Evolutionary conservation across 2,329 filamentous ascomycete species (phyloP).

Genomic region (Diaporthe eres): DNA sequence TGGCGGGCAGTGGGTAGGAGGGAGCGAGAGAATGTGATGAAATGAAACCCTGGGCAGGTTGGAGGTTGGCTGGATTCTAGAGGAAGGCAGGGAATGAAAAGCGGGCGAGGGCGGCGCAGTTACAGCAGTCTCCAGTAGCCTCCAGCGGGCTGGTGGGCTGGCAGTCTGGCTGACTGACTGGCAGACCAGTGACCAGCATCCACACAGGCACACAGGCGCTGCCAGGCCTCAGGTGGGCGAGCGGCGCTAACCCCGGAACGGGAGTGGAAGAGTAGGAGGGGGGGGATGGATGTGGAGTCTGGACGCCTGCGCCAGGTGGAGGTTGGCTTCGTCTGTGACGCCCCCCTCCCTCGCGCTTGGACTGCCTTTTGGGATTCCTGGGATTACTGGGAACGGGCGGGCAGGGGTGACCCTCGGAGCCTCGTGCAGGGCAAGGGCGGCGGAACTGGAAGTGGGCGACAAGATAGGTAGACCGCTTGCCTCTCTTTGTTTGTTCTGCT

Average conservation of each 20-base stretch:
- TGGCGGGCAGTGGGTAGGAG: not conserved
- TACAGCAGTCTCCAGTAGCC: conserved; percentile 15
- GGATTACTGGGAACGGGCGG: not conserved
- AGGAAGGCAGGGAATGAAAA: conserved; percentile 31
- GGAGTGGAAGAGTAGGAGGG: not conserved
- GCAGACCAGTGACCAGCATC: not conserved
- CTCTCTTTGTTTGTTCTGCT: conserved; percentile 8
- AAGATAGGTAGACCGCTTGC: not conserved
- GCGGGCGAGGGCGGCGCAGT: conserved; percentile 31
- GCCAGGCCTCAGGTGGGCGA: not conserved
- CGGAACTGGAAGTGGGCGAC: not conserved
- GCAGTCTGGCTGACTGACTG: conserved; percentile 7
- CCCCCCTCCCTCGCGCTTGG: conserved; percentile 30
- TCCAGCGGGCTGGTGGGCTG: not conserved
- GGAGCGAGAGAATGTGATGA: conserved; percentile 21
- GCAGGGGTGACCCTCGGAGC: conserved; percentile 28
- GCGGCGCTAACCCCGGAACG: conserved; percentile 19
- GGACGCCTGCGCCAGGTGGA: conserved; percentile 6
- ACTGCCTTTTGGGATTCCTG: conserved; percentile 11
- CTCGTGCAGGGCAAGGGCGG: not conserved
- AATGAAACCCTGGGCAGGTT: conserved; percentile 25
- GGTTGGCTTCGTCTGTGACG: conserved; percentile 31
- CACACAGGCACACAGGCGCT: not conserved
- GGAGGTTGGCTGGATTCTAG: conserved; percentile 30
- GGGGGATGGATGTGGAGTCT: conserved; percentile 3